Evolutionary conservation across 371 early-diverging fungal species (phyloP), one percentile per base, ranked within the genome.

Genomic region (Rhizopus microsporus): DNA sequence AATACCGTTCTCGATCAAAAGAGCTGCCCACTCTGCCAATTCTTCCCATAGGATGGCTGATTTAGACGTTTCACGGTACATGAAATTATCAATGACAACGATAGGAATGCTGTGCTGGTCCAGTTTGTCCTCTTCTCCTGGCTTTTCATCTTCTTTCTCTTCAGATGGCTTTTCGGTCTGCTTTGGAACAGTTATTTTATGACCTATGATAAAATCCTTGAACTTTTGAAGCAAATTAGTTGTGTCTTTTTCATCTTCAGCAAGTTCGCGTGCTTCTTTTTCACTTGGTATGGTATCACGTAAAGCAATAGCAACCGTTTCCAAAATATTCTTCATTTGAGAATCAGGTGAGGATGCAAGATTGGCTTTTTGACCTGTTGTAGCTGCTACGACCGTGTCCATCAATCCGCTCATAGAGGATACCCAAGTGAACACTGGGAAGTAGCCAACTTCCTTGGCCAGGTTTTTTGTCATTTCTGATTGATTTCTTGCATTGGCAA

Each of bases 341-440:
- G 83, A 71, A 39, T 87, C 84, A 17, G 86, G 80, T 0, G 78
- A 77, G 9, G 88, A 70, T 3, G 85, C 76, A 4, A 87, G 54
- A 57, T 89, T 89, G 0, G 93, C 86, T 57, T 93, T 94, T 54
- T 90, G 87, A 0, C 96, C 96, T 5, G 93, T 94, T 0, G 90
- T 86, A 0, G 93, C 93, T 1, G 89, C 83, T 13, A 93, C 83
- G 35, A 91, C 69, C 44, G 91, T 84, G 65, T 95, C 94, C 38
- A 92, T 72, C 35, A 91, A 61, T 15, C 84, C 83, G 37, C 86
- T 85, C 54, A 90, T 71, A 3, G 85, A 84, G 42, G 83, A 79
- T 63, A 87, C 72, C 71, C 84, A 92, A 50, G 88, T 89, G 62
- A 96, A 94, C 33, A 92, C 75, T 1, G 97, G 92, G 60, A 86